Evolutionary conservation across 2,329 filamentous ascomycete genomes (phyloP).

Genomic region (Fusarium torulosum): DNA sequence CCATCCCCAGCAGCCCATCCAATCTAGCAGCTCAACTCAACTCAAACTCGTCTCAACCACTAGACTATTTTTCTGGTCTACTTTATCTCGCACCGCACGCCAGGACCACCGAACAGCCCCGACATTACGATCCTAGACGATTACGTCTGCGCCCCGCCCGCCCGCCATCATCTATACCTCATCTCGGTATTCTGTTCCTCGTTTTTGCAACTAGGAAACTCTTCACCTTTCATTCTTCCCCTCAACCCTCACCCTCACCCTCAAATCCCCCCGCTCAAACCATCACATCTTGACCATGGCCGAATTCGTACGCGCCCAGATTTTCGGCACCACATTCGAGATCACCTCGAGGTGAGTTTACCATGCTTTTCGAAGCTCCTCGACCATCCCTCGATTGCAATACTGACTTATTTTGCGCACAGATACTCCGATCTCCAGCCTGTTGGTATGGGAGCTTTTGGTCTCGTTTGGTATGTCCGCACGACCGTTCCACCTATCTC

Average conservation of each 20-base stretch:
- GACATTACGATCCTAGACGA: constrained; percentile 30
- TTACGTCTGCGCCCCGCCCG: constrained; percentile 38
- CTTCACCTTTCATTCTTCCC: constrained; percentile 15
- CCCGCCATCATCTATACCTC: constrained; percentile 23
- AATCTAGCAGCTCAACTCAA: constrained; percentile 22
- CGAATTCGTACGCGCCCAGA: constrained; percentile 98
- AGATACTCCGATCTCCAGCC: constrained; percentile 99
- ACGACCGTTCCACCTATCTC: constrained; percentile 17
- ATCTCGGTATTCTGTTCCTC: constrained; percentile 31
- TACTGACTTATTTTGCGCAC: constrained; percentile 35
- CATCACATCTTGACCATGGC: constrained; percentile 76
- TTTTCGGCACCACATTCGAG: constrained; percentile 99
- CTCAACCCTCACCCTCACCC: constrained; percentile 6
- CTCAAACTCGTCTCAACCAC: constrained; percentile 13
- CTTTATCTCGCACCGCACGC: constrained; percentile 32
- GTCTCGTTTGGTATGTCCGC: constrained; percentile 86
- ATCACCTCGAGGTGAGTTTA: constrained; percentile 89
- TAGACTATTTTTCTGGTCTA: constrained; percentile 21
- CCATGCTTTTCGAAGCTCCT: neutral
- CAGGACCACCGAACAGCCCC: constrained; percentile 25
- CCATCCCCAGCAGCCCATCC: constrained; percentile 33
- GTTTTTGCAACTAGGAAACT: constrained; percentile 31
- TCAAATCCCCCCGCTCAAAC: constrained; percentile 21
- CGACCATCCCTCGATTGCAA: neutral
- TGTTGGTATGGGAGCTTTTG: constrained; percentile 99